Percentiles rank a stretch among this genome's conserved stretches.
Evolutionary conservation across 352 stramenopile species (phyloP).

Genomic region (Thraustochytrium sp.): DNA sequence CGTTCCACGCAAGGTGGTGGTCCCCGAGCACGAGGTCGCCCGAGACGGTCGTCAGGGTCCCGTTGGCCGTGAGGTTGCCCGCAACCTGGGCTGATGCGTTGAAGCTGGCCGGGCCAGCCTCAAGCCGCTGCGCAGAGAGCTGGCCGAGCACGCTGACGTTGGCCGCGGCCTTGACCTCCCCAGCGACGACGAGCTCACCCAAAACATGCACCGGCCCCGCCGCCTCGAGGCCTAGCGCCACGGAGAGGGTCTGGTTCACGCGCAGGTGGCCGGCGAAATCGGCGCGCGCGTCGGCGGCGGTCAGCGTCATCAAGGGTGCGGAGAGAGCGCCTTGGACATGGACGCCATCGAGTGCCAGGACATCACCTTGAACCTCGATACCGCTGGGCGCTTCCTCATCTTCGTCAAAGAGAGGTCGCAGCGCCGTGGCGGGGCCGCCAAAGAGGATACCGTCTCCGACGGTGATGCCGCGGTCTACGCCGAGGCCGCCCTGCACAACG

Average conservation of each 20-base stretch:
- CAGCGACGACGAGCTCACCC: neutral
- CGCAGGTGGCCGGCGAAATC: neutral
- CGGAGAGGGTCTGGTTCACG: neutral
- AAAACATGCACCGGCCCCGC: neutral
- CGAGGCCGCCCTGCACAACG: slow-evolving; percentile 18
- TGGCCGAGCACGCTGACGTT: neutral
- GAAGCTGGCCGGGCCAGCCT: no score
- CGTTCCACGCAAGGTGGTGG: neutral
- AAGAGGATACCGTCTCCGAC: slow-evolving; percentile 6
- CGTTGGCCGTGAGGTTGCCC: neutral
- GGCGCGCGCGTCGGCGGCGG: neutral
- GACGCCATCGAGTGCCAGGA: neutral
- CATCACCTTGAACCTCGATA: neutral
- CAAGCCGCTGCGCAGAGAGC: neutral
- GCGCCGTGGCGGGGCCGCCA: neutral
- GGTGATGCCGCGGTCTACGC: neutral
- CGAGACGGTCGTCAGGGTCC: neutral
- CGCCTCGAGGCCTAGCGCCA: neutral
- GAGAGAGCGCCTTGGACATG: neutral
- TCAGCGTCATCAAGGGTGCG: neutral
- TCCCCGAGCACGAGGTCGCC: neutral
- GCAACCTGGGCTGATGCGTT: no score
- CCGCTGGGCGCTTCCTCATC: neutral
- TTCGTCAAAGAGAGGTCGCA: neutral
- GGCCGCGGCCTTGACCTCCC: neutral